Conservation (phyloP, 1,139 yeast genomes). For the Suhomyces taliae region DNA sequence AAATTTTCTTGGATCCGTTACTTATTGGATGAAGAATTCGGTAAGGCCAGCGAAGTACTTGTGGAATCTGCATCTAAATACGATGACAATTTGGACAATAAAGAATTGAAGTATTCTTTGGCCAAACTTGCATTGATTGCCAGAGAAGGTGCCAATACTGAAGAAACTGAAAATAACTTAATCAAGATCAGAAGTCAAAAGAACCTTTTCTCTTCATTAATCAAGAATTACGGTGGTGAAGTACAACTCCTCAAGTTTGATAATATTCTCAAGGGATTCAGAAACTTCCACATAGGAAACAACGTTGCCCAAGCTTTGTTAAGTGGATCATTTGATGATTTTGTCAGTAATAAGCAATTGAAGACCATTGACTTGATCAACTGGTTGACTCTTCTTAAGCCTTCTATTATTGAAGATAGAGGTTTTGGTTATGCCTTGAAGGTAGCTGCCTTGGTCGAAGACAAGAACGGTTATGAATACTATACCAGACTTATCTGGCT, state of each 20-base stretch:
- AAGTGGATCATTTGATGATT: conserved; percentile 32
- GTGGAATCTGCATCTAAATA: conserved; percentile 33
- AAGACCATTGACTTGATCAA: conserved; percentile 52
- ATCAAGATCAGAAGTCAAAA: conserved; percentile 51
- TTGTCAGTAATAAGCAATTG: conserved; percentile 43
- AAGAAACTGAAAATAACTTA: conserved; percentile 50
- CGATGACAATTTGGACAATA: conserved; percentile 46
- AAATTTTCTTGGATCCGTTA: conserved; percentile 76
- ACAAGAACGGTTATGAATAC: conserved; percentile 24
- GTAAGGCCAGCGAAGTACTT: conserved; percentile 51
- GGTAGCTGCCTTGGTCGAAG: conserved; percentile 31
- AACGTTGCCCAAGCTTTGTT: conserved; percentile 20
- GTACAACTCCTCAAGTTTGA: conserved; percentile 20
- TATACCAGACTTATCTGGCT: conserved; percentile 55
- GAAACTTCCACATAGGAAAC: conserved; percentile 20
- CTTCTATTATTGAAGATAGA: conserved; percentile 20
- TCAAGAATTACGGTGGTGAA: conserved; percentile 24
- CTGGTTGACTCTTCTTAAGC: conserved; percentile 53
- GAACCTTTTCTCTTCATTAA: conserved; percentile 34
- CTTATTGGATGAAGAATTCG: conserved; percentile 51
- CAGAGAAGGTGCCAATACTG: conserved; percentile 11
- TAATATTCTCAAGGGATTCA: conserved; percentile 22
- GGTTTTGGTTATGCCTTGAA: conserved; percentile 39
- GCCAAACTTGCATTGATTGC: conserved; percentile 61
- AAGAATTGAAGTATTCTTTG: conserved; percentile 62